Base-by-base conservation (phyloP, 2,329 filamentous ascomycete species). In the Sporothrix variecibatus region DNA sequence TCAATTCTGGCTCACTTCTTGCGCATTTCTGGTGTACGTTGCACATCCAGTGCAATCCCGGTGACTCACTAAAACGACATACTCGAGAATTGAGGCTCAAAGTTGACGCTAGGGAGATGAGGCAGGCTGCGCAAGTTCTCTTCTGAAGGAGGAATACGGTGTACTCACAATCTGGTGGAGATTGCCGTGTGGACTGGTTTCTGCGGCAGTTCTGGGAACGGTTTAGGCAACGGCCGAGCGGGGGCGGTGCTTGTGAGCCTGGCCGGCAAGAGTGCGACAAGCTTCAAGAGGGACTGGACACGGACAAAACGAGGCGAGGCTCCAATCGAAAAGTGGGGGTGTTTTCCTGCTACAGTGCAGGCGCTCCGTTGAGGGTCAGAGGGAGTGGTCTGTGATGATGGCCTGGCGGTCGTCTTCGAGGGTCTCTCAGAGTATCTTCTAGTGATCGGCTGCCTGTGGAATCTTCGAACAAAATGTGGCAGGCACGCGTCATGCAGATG, bases 181-280 rank as follows among this genome's bases (percentile, higher is more conserved):
- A 15, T 17, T 17, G 43, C 11, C 4, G 12, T 2, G 43, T 49
- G 43, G 12, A 20, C 43, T 49, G 11, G 43, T 56, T 56, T 28
- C 23, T 26, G 26, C 51, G 23, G 51, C 51, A 56, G 23, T 60
- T 60, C 28, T 60, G 56, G 56, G 56, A 60, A 34, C 28, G 56
- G 56, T 60, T 58, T 60, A 60, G 56, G 56, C 56, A 60, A 60
- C 28, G 56, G 56, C 56, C 34, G 56, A 60, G 56, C 56, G 56
- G 56, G 56, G 56, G 56, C 56, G 28, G 28, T 60, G 56, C 56
- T 38, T 20, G 17, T 31, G 26, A 34, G 56, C 56, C 28, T 31
- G 56, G 28, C 26, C 56, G 56, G 58, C 58, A 62, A 62, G 58
- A 20, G 6, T 51, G 34, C 34, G 34, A 34, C 34, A 34, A 34